A percentile compares a stretch with the other conserved stretches of the same genome.
Conservation (phyloP, 2,329 filamentous ascomycete genomes). For the Neodidymelliopsis sp. region DNA sequence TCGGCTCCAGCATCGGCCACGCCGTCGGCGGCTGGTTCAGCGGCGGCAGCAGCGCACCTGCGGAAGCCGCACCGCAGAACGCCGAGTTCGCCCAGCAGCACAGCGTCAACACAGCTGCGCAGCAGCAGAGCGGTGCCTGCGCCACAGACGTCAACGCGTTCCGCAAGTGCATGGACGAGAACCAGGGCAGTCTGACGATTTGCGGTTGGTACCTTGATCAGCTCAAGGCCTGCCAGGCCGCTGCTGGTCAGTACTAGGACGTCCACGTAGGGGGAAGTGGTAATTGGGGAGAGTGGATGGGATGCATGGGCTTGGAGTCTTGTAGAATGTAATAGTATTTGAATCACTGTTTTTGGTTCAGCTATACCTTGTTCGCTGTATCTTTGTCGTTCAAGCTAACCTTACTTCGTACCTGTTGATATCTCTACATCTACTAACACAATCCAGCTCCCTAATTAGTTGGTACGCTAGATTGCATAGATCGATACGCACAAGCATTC, state of each 20-base stretch:
- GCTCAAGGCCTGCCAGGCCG: conserved; percentile 66
- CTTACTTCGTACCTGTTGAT: no score
- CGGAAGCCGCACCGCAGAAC: conserved; percentile 54
- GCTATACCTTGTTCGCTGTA: no score
- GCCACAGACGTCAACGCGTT: conserved; percentile 82
- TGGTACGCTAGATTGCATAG: no score
- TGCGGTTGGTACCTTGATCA: conserved; percentile 99
- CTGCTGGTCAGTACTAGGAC: conserved; percentile 57
- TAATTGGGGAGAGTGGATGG: background rate
- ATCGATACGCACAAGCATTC: no score
- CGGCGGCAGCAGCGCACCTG: conserved; percentile 69
- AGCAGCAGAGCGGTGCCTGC: conserved; percentile 60
- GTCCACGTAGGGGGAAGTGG: conserved; percentile 1
- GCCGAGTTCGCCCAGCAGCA: conserved; percentile 39
- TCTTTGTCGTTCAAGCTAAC: no score
- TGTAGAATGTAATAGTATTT: conserved; percentile 22
- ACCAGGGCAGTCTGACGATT: conserved; percentile 91
- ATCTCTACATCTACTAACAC: no score
- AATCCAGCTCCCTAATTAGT: no score
- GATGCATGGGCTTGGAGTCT: conserved; percentile 10
- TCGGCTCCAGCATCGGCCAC: conserved; percentile 94
- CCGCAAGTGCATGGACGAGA: conserved; percentile 95
- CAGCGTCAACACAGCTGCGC: conserved; percentile 49
- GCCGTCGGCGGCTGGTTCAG: conserved; percentile 89
- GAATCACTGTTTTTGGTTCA: conserved; percentile 18